Evolutionary conservation across 176 grass and related monocot genomes (phyloP), one percentile per base, ranked within the genome.

Genomic region (Alopecurus myosuroides): DNA sequence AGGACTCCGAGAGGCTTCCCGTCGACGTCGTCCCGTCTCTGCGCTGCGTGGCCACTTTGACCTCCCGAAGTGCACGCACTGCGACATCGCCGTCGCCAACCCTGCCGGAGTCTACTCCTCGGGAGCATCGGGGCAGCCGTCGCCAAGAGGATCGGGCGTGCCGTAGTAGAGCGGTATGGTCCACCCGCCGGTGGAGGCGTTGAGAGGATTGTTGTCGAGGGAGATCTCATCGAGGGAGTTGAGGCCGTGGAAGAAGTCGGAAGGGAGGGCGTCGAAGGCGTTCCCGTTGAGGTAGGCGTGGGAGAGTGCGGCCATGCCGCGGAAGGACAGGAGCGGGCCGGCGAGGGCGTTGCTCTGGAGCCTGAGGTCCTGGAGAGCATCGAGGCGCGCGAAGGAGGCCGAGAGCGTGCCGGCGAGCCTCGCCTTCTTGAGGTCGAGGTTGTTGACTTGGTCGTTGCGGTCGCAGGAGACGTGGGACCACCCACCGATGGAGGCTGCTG

Each of bases 391-490:
- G 83, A 98, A 58, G 50, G 60, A 51, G 1, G 46, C 0, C 0
- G 96, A 91, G 1, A 98, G 89, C 0, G 61, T 1, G 2, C 96
- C 93, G 6, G 70, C n/a, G 25, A 98, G 74, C 0, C 60, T 85
- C 2, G 87, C 41, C 36, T 44, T 3, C 87, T 95, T 88, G 76
- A 93, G 86, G 87, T 98, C 91, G 23, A 98, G 92, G 87, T 98
- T 92, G 34, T 87, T 61, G n/a, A 98, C 91, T 13, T 93, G 91
- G 20, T 80, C 86, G 8, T 37, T 2, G 22, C 83, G 80, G 77
- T 89, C 81, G 90, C 92, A 97, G 76, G 66, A 95, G 64, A 98
- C 53, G 79, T 93, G 93, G 23, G 33, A 77, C 95, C 95, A 98
- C 0, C 41, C 67, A n/a, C n/a, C n/a, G n/a, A n/a, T n/a, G n/a